phyloP scores from a whole-genome alignment of 2,329 filamentous ascomycete species.

The Clarireedia monteithiana region DNA sequence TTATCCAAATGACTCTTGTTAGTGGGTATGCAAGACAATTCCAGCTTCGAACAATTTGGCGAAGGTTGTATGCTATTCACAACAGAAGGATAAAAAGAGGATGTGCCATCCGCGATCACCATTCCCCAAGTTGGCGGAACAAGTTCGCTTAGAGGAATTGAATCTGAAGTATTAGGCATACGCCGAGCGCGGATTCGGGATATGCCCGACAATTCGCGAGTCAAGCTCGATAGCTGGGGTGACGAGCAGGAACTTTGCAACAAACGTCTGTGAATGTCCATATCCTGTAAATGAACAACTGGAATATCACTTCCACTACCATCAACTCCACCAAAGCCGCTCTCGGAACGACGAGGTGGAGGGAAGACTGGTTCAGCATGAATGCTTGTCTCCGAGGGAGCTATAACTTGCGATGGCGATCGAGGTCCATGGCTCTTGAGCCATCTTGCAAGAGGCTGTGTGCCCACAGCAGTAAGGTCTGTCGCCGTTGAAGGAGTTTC shows the following conservation, averaged over 20 bases:
- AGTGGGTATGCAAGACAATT: constrained; percentile 11
- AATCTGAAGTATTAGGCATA: constrained; percentile 17
- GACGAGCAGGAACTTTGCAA: constrained; percentile 21
- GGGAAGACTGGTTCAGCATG: constrained; percentile 5
- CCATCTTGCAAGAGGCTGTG: constrained; percentile 15
- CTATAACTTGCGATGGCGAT: constrained; percentile 14
- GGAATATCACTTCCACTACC: constrained; percentile 13
- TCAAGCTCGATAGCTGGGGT: constrained; percentile 18
- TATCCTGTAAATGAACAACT: constrained; percentile 24
- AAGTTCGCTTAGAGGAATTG: constrained; percentile 14
- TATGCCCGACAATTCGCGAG: constrained; percentile 16
- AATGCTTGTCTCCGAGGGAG: constrained; percentile 9
- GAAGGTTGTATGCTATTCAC: constrained; percentile 19
- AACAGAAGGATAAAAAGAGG: constrained; percentile 20
- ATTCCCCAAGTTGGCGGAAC: constrained; percentile 20
- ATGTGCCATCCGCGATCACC: constrained; percentile 14
- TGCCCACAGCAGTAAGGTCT: constrained; percentile 3
- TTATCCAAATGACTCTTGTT: constrained; percentile 7
- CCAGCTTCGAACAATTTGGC: constrained; percentile 19
- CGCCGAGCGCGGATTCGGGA: constrained; percentile 14
- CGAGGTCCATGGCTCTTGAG: constrained; percentile 19
- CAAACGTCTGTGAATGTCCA: constrained; percentile 24
- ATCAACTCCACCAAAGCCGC: constrained; percentile 26
- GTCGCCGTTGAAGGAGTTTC: constrained; percentile 4
- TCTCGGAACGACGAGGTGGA: constrained; percentile 3